phyloP scores from a whole-genome alignment of 2,329 filamentous ascomycete genomes.

The Microdochium paspali region DNA sequence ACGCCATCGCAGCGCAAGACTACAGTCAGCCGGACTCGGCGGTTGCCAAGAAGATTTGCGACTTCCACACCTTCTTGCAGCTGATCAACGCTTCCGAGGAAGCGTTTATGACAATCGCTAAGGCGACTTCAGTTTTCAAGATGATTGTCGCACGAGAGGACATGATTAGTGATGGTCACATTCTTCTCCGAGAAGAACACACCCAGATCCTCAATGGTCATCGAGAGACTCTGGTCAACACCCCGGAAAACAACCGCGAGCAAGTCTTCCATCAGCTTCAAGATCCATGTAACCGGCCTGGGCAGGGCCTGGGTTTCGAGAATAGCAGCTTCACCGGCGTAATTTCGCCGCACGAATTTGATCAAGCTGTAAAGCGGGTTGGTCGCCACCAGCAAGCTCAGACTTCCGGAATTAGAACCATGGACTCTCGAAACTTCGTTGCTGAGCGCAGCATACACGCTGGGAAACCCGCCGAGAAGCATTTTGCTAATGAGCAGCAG shows the following conservation, averaged over 20 bases:
- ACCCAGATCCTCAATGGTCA: background rate
- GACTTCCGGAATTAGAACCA: no score
- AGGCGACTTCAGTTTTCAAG: slow-evolving; percentile 46
- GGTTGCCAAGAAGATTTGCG: slow-evolving; percentile 47
- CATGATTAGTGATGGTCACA: background rate
- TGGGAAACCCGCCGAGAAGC: no score
- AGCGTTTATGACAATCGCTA: slow-evolving; percentile 34
- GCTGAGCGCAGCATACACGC: no score
- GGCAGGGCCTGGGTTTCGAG: background rate
- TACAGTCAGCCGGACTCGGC: slow-evolving; percentile 50
- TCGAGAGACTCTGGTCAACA: background rate
- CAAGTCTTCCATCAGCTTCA: background rate
- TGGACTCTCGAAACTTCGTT: no score
- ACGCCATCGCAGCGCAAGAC: slow-evolving; percentile 42
- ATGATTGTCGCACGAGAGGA: slow-evolving; percentile 38
- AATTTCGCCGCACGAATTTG: no score
- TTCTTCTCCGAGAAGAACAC: background rate
- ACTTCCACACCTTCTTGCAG: slow-evolving; percentile 40
- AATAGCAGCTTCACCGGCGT: background rate
- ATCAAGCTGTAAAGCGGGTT: background rate
- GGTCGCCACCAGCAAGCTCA: no score
- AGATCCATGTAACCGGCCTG: background rate
- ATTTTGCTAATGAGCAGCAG: no score
- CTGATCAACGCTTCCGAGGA: slow-evolving; percentile 33
- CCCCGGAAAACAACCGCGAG: background rate